Evolutionary conservation across 805 yeast genomes (phyloP).

Genomic region (Wickerhamiella qilinensis): DNA sequence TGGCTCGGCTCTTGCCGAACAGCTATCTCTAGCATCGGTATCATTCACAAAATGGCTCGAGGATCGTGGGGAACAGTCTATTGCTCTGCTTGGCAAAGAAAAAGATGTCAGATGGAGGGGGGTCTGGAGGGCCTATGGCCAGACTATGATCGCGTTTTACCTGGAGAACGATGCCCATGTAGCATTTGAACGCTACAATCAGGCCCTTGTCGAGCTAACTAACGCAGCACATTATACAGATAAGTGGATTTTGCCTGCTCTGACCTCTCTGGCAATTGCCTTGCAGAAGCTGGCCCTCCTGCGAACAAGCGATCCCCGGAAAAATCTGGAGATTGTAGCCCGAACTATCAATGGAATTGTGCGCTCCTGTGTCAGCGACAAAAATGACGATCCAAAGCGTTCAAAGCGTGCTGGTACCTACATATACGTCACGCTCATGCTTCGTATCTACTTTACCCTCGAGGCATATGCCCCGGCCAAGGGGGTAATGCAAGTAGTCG

Average conservation of each 20-base stretch:
- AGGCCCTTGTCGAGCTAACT: not conserved
- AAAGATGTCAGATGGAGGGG: no score
- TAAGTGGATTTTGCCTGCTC: not conserved
- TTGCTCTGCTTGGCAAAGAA: no score
- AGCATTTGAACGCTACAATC: not conserved
- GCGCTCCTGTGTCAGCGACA: conserved; percentile 1
- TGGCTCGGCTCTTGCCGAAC: no score
- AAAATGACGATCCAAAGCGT: not conserved
- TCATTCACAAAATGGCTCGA: no score
- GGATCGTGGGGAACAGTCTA: no score
- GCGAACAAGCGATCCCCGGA: not conserved
- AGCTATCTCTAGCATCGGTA: no score
- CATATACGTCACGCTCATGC: conserved; percentile 4
- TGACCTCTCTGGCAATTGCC: not conserved
- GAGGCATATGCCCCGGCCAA: conserved; percentile 13
- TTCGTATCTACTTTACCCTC: conserved; percentile 12
- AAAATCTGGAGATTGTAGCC: not conserved
- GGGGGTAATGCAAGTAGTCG: conserved; percentile 11
- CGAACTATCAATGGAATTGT: conserved; percentile 1
- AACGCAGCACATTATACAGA: not conserved
- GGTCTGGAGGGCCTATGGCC: not conserved
- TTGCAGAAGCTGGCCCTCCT: not conserved
- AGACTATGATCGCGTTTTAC: not conserved
- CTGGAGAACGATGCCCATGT: not conserved
- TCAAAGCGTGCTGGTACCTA: conserved; percentile 2